These are phyloP conservation scores for Coemansia sp. DNA, from an alignment of 192 early-diverging fungal species.

Conservation along the genomic window DNA sequence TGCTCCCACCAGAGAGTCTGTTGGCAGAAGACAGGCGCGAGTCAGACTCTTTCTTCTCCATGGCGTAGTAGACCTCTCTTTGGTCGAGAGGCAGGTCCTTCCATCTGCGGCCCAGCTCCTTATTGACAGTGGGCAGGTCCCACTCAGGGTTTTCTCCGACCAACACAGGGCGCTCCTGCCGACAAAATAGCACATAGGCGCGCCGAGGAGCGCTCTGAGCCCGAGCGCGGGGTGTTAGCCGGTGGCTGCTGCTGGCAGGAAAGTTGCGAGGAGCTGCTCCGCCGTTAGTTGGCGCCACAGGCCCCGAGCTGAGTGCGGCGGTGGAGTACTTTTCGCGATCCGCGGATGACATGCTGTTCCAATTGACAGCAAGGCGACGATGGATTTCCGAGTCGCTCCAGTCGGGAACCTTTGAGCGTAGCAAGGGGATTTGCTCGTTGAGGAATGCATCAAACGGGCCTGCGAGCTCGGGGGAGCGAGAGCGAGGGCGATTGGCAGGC, in stretches of 20 bases:
- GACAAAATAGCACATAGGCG: constrained; percentile 55
- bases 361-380: constrained; percentile 47
- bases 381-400: constrained; percentile 52
- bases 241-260: constrained; percentile 9
- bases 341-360: constrained; percentile 34
- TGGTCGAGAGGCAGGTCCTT: constrained; percentile 45
- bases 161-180: constrained; percentile 43
- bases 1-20: background rate
- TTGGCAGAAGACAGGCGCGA: constrained; percentile 19
- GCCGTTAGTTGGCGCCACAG: background rate
- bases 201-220: constrained; percentile 48
- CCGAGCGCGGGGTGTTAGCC: constrained; percentile 14
- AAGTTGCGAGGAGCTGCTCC: constrained; percentile 2
- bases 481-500: background rate
- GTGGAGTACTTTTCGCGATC: constrained; percentile 45
- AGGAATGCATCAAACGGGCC: constrained; percentile 34
- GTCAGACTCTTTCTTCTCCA: constrained; percentile 49
- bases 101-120: constrained; percentile 56
- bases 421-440: constrained; percentile 48
- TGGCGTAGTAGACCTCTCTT: constrained; percentile 35
- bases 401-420: constrained; percentile 53
- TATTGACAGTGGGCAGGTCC: constrained; percentile 57
- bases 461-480: constrained; percentile 33
- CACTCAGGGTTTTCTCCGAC: constrained; percentile 42
- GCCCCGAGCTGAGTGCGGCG: background rate